Percentiles rank a stretch among this genome's conserved stretches.
Evolutionary conservation across 73 alveolate species (phyloP).

Genomic region (Blepharisma stoltei): DNA sequence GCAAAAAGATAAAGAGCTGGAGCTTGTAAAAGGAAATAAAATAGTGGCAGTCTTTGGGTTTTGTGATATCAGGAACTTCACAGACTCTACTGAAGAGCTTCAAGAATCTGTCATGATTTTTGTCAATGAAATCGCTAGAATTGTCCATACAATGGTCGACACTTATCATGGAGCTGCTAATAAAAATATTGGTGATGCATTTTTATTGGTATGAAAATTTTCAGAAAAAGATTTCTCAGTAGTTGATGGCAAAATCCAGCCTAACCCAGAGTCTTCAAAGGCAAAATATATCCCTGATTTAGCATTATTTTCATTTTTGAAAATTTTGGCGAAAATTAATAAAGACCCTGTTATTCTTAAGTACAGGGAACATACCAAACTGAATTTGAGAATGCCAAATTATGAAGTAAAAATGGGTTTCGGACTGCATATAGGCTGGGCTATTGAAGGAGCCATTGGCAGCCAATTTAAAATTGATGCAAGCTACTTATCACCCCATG

Average conservation of each 20-base stretch:
- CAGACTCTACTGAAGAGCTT: constrained; percentile 78
- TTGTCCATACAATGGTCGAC: constrained; percentile 89
- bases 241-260: constrained; percentile 34
- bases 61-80: constrained; percentile 85
- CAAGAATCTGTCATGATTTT: constrained; percentile 93
- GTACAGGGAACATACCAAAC: constrained; percentile 64
- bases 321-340: constrained; percentile 83
- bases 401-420: constrained; percentile 93
- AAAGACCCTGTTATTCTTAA: constrained; percentile 79
- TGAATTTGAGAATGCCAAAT: constrained; percentile 70
- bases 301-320: constrained; percentile 87
- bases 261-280: constrained; percentile 50
- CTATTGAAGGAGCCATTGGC: constrained; percentile 97
- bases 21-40: constrained; percentile 74
- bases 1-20: constrained; percentile 71
- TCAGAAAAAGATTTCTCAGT: constrained; percentile 49
- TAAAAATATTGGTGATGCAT: constrained; percentile 99
- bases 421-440: constrained; percentile 97
- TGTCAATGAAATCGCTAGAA: constrained; percentile 97
- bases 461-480: constrained; percentile 91
- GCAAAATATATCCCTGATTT: constrained; percentile 88
- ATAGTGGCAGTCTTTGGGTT: constrained; percentile 81
- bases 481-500: constrained; percentile 84
- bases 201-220: constrained; percentile 96
- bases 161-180: constrained; percentile 95